Base-by-base conservation (phyloP, 1,284 basidiomycete genomes). In the Ustilago esculenta region DNA sequence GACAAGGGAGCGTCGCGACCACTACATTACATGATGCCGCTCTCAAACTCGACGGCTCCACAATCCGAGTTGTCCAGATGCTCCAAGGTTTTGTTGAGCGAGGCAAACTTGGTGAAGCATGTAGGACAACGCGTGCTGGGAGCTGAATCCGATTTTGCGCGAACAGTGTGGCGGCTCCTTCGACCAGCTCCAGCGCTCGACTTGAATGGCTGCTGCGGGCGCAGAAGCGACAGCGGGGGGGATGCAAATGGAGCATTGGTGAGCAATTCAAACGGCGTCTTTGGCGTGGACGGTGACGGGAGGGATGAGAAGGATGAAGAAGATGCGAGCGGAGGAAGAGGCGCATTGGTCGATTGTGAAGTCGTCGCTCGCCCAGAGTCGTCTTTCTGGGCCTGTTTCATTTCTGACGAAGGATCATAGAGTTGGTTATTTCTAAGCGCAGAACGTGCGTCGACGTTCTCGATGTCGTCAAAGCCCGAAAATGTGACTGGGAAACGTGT, bases 41-140 rank as follows among this genome's bases (percentile, higher is more conserved):
- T 66, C 18, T 66, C 63, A 15, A 66, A 66, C 10, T 66, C 63
- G 35, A 66, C 51, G 1, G 56, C 56, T 20, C 63, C 63, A n/a
- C 63, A 66, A n/a, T 66, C 63, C 9, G 63, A 66, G 18, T 30
- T 43, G 37, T 66, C 56, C 15, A 66, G 46, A n/a, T 66, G 63
- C 32, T 48, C 30, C n/a, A 66, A 24, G 9, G 56, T 58, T 33
- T 48, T 55, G 23, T 59, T 56, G 21, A 66, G 63, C 17, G 46
- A 46, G 23, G 46, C n/a, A 25, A 54, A 66, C 35, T 66, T 60
- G 42, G 24, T 29, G 32, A 66, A 66, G 48, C 63, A 66, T 1
- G 63, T 66, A 9, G 63, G 63, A 27, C 63, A 66, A 9, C 63
- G 51, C 1, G 63, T 66, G 56, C 63, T 66, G 1, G 55, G 50